These are phyloP conservation scores for Ceratocystis destructans DNA, from an alignment of 2,329 filamentous ascomycete genomes.

Conservation along the genomic window DNA sequence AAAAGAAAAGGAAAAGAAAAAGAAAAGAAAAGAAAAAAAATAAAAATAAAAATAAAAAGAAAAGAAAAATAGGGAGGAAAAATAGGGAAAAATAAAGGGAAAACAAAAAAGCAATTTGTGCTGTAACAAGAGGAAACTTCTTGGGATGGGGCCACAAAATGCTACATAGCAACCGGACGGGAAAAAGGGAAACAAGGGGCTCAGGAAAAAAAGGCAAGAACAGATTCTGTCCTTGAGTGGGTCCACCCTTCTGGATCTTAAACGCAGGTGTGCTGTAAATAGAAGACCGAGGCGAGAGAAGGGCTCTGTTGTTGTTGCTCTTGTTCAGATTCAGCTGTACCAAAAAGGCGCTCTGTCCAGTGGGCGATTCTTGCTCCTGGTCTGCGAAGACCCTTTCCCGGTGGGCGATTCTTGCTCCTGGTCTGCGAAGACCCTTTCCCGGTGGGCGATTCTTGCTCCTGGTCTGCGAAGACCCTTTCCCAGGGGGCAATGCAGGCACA, in stretches of 20 bases:
- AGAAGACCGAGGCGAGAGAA: neutral
- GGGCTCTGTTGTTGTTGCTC: neutral
- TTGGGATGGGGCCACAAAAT: conserved; percentile 15
- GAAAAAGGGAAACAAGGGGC: conserved; percentile 7
- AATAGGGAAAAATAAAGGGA: conserved; percentile 4
- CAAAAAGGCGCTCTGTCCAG: too few relatives aligned
- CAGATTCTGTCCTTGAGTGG: neutral
- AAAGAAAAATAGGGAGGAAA: conserved; percentile 9
- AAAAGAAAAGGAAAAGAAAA: conserved; percentile 9
- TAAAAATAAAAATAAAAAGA: neutral
- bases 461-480: too few relatives aligned
- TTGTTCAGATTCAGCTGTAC: too few relatives aligned
- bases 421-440: too few relatives aligned
- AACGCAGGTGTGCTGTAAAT: neutral
- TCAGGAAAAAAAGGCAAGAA: neutral
- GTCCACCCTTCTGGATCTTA: too few relatives aligned
- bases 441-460: too few relatives aligned
- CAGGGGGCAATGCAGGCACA: neutral
- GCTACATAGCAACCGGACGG: conserved; percentile 6
- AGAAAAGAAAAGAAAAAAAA: conserved; percentile 2
- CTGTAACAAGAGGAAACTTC: conserved; percentile 1
- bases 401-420: too few relatives aligned
- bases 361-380: too few relatives aligned
- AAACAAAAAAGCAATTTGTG: neutral
- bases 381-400: too few relatives aligned